Evolutionary conservation across 176 grass and related monocot genomes (phyloP).

Genomic region (Phragmites australis): DNA sequence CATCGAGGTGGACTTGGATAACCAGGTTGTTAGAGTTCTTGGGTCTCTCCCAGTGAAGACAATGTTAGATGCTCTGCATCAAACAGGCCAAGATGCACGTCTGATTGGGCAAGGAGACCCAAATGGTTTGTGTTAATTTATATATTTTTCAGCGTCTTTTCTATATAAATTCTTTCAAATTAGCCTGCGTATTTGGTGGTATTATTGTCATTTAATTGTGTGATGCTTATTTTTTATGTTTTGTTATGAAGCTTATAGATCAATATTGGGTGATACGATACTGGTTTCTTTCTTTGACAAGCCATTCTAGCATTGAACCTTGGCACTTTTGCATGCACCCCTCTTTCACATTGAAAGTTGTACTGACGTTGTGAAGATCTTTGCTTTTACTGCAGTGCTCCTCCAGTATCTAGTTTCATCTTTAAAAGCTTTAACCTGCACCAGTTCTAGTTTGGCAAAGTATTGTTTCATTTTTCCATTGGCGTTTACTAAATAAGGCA

Average conservation of each 20-base stretch:
- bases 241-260: neutral
- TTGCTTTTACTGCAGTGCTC: slow-evolving; percentile 20
- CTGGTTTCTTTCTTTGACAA: neutral
- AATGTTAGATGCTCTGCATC: slow-evolving; percentile 74
- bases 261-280: neutral
- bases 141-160: slow-evolving; percentile 18
- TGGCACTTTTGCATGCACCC: neutral
- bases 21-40: slow-evolving; percentile 86
- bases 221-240: neutral
- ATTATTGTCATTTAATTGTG: neutral
- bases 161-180: neutral
- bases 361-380: neutral
- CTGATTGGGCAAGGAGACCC: slow-evolving; percentile 95
- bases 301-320: neutral
- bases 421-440: slow-evolving; percentile 3
- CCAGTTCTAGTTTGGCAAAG: too few relatives aligned
- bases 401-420: neutral
- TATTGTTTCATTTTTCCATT: too few relatives aligned
- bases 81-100: slow-evolving; percentile 69
- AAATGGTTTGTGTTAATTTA: slow-evolving; percentile 62
- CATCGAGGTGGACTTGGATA: slow-evolving; percentile 82
- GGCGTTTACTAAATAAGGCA: too few relatives aligned
- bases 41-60: slow-evolving; percentile 79
- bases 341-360: neutral
- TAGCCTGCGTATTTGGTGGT: neutral